A percentile compares a stretch with the other conserved stretches of the same genome.
Conservation (phyloP, 1,284 basidiomycete species). For the Sporisorium sorghi region DNA sequence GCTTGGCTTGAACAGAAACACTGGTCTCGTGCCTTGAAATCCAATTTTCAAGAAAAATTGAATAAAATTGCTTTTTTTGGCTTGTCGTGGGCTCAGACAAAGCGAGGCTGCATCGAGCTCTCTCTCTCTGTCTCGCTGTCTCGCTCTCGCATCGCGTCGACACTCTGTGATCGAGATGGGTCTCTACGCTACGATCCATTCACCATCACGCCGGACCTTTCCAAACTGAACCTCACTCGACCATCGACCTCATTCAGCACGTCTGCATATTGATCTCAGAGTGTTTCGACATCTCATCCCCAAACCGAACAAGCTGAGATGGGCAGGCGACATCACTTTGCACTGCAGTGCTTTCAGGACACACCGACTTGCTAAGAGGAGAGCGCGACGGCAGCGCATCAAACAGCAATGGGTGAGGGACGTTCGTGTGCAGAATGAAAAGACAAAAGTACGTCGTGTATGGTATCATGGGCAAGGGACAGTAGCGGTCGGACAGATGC, state of each 20-base stretch:
- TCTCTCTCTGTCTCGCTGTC: no score
- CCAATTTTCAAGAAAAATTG: not conserved
- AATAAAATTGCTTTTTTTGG: not conserved
- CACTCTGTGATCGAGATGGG: constrained; percentile 4
- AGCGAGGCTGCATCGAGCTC: no score
- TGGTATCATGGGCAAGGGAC: constrained; percentile 14
- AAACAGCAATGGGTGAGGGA: no score
- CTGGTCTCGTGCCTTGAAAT: constrained; percentile 2
- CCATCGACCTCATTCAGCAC: not conserved
- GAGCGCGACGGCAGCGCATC: no score
- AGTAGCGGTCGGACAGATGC: not conserved
- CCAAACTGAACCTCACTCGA: not conserved
- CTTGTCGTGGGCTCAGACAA: constrained; percentile 1
- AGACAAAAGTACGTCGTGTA: constrained; percentile 15
- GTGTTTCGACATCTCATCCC: no score
- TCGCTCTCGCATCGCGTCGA: not conserved
- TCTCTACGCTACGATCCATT: not conserved
- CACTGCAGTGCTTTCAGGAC: no score
- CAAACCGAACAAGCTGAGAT: not conserved
- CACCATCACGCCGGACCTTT: not conserved
- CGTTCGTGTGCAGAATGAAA: not conserved
- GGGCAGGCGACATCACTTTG: not conserved
- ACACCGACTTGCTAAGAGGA: no score
- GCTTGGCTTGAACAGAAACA: not conserved
- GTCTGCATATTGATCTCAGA: not conserved